Percentiles rank a stretch among this genome's conserved stretches.
Evolutionary conservation across 2,329 filamentous ascomycete genomes (phyloP).

Genomic region (Parastagonospora nodorum): DNA sequence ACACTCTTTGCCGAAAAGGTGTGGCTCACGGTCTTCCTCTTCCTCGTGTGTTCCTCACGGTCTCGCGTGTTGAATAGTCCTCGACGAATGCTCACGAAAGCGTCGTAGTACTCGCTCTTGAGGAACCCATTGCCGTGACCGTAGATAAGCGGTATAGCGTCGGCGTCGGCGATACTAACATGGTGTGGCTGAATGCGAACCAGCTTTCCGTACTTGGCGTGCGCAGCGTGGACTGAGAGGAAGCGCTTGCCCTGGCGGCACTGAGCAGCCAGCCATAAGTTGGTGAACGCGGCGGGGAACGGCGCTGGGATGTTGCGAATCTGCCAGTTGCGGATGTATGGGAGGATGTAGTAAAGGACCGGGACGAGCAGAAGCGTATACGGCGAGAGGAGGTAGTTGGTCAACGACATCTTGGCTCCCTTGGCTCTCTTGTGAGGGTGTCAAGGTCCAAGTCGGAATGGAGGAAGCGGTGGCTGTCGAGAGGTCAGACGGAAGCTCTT

Average conservation of each 20-base stretch:
- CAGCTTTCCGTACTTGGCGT: slow-evolving; percentile 77
- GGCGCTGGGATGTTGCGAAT: slow-evolving; percentile 64
- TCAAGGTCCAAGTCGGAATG: background rate
- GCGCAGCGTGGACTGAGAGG: slow-evolving; percentile 69
- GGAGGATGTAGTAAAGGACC: slow-evolving; percentile 61
- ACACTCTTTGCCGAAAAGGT: slow-evolving; percentile 85
- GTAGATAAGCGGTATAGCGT: slow-evolving; percentile 77
- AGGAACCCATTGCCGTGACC: slow-evolving; percentile 63
- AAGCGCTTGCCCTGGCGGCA: slow-evolving; percentile 64
- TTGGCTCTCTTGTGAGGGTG: background rate
- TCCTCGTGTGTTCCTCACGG: slow-evolving; percentile 80
- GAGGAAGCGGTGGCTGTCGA: background rate
- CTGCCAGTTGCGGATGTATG: slow-evolving; percentile 64
- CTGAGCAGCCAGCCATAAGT: slow-evolving; percentile 76
- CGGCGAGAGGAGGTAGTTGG: slow-evolving; percentile 49
- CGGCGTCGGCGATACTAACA: slow-evolving; percentile 78
- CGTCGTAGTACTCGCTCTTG: slow-evolving; percentile 81
- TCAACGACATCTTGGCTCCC: slow-evolving; percentile 34
- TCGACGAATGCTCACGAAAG: slow-evolving; percentile 83
- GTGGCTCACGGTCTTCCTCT: slow-evolving; percentile 86
- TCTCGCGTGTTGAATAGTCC: slow-evolving; percentile 90
- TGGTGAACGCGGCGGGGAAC: slow-evolving; percentile 70
- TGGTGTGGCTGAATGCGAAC: slow-evolving; percentile 86
- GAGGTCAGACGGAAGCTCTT: background rate
- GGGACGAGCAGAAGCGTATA: slow-evolving; percentile 56